A percentile compares a stretch with the other conserved stretches of the same genome.
These are phyloP conservation scores for Knufia petricola DNA, from an alignment of 2,329 filamentous ascomycete species.

Conservation along the genomic window DNA sequence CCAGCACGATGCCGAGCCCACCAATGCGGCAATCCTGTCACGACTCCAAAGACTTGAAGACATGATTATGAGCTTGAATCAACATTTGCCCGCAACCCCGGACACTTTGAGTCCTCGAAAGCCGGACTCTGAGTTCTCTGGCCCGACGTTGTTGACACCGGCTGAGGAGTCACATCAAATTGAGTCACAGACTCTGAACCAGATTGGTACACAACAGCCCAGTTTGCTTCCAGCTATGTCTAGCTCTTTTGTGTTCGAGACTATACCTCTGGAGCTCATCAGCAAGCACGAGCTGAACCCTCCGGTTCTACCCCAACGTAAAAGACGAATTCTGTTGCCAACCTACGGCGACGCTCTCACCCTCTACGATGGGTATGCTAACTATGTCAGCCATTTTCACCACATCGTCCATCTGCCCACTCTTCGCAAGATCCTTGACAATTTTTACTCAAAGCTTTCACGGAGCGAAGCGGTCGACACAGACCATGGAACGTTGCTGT, in stretches of 20 bases:
- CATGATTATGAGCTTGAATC: constrained; percentile 13
- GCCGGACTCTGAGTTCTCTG: not conserved
- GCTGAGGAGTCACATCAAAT: constrained; percentile 6
- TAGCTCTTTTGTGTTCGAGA: constrained; percentile 4
- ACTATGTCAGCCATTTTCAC: constrained; percentile 29
- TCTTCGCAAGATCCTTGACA: constrained; percentile 24
- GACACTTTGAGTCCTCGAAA: not conserved
- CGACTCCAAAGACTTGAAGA: constrained; percentile 20
- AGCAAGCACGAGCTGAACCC: not conserved
- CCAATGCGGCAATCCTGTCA: constrained; percentile 15
- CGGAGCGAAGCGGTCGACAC: constrained; percentile 19
- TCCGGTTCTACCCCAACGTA: not conserved
- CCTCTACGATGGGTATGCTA: constrained; percentile 28
- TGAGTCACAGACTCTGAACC: not conserved
- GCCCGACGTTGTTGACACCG: not conserved
- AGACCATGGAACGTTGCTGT: constrained; percentile 27
- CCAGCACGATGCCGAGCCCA: constrained; percentile 3
- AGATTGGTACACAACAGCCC: constrained; percentile 1
- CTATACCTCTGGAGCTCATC: not conserved
- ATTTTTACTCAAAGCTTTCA: constrained; percentile 25
- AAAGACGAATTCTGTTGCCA: constrained; percentile 23
- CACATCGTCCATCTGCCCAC: constrained; percentile 27
- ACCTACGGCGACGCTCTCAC: constrained; percentile 24
- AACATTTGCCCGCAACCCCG: not conserved
- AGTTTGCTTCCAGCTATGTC: not conserved